Conservation (phyloP, 2,329 filamentous ascomycete species). For the Penicillium sp. region DNA sequence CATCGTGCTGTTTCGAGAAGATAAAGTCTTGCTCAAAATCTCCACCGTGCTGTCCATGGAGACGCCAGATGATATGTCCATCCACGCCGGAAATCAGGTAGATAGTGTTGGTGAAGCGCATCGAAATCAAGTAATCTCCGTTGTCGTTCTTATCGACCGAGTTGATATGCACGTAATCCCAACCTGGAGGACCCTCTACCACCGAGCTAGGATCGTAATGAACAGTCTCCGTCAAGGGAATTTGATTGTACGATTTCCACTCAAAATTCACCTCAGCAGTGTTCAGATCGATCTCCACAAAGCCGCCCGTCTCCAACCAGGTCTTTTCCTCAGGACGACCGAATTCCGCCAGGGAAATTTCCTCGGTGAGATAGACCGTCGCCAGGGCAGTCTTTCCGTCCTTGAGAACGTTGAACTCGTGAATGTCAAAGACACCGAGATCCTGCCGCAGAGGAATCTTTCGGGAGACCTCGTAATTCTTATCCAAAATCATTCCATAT, state of each 20-base stretch:
- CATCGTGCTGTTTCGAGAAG: slow-evolving; percentile 42
- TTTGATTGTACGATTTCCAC: slow-evolving; percentile 36
- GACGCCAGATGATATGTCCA: slow-evolving; percentile 40
- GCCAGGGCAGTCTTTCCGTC: slow-evolving; percentile 35
- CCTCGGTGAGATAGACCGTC: slow-evolving; percentile 23
- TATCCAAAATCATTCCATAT: slow-evolving; percentile 51
- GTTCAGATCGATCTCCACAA: slow-evolving; percentile 36
- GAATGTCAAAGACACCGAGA: slow-evolving; percentile 36
- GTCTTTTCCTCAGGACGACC: slow-evolving; percentile 28
- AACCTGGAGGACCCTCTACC: slow-evolving; percentile 24
- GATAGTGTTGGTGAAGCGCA: slow-evolving; percentile 41
- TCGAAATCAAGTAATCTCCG: slow-evolving; percentile 43
- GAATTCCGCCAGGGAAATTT: slow-evolving; percentile 25
- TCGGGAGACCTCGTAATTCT: slow-evolving; percentile 47
- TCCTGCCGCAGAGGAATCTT: slow-evolving; percentile 35
- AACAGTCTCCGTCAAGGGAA: slow-evolving; percentile 28
- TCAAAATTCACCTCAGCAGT: slow-evolving; percentile 34
- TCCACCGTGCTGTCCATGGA: slow-evolving; percentile 33
- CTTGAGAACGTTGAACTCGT: slow-evolving; percentile 40
- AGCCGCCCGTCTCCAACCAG: slow-evolving; percentile 33
- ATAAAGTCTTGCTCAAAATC: slow-evolving; percentile 35
- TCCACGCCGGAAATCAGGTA: slow-evolving; percentile 40
- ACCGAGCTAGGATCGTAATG: slow-evolving; percentile 18
- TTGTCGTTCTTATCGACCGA: slow-evolving; percentile 39
- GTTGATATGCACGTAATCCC: slow-evolving; percentile 44